Percentiles rank a stretch among this genome's conserved stretches.
These are phyloP conservation scores for Eragrostis nindensis DNA, from an alignment of 176 grass and related monocot species.

Conservation along the genomic window DNA sequence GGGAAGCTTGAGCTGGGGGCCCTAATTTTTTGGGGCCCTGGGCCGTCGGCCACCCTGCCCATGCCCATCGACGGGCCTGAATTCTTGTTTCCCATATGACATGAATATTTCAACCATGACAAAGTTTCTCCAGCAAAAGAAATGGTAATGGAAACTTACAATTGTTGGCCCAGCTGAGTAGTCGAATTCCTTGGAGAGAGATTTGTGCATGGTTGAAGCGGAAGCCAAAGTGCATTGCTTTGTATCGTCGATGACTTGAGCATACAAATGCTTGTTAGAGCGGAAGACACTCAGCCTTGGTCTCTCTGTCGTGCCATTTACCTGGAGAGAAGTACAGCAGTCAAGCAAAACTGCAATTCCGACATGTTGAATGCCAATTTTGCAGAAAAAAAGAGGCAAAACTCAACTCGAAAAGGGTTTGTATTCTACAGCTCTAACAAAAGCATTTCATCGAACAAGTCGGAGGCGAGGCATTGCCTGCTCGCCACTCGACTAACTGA, in stretches of 20 bases:
- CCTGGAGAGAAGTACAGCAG: constrained; percentile 44
- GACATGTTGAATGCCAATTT: background rate
- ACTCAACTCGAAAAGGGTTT: background rate
- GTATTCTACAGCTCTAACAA: background rate
- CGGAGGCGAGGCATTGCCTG: constrained; percentile 11
- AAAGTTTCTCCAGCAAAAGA: background rate
- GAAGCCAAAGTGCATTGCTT: constrained; percentile 89
- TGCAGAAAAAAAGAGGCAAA: background rate
- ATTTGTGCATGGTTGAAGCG: constrained; percentile 92
- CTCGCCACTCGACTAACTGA: background rate
- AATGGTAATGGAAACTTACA: constrained; percentile 50
- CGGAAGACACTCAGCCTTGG: constrained; percentile 80
- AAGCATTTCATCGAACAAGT: constrained; percentile 44
- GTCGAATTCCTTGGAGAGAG: constrained; percentile 59
- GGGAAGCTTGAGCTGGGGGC: no score
- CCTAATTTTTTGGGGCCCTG: no score
- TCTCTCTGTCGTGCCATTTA: constrained; percentile 79
- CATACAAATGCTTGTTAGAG: constrained; percentile 89
- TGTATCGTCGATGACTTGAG: constrained; percentile 90
- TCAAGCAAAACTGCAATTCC: background rate
- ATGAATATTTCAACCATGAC: background rate
- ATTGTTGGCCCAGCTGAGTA: constrained; percentile 86
- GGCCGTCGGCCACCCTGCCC: no score
- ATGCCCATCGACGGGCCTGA: no score
- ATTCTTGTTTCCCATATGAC: no score